Conservation (phyloP, 352 stramenopile genomes). For the Thalassiosira sp. region DNA sequence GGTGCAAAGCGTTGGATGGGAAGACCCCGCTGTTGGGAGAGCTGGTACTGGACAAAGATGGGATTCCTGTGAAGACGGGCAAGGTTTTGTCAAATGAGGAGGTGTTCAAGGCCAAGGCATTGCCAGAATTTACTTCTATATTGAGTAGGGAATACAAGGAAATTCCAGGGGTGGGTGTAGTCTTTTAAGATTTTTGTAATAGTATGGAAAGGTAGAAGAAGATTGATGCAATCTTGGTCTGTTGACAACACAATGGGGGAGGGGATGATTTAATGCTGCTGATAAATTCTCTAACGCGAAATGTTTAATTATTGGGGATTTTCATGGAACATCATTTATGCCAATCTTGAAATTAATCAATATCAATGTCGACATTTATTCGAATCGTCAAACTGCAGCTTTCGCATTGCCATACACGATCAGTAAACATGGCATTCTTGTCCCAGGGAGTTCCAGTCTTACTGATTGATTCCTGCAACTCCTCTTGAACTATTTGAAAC, state of each 20-base stretch:
- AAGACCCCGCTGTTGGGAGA: constrained; percentile 72
- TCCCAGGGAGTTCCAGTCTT: not conserved
- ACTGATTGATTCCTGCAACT: constrained; percentile 27
- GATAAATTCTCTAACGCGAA: no score
- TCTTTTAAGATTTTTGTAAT: constrained; percentile 57
- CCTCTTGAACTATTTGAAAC: constrained; percentile 47
- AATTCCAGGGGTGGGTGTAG: constrained; percentile 72
- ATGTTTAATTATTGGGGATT: no score
- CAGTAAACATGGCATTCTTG: not conserved
- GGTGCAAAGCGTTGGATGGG: constrained; percentile 44
- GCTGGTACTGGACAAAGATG: constrained; percentile 58
- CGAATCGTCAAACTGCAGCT: constrained; percentile 42
- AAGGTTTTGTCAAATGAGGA: constrained; percentile 76
- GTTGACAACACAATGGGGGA: not conserved
- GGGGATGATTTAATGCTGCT: no score
- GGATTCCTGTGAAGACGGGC: constrained; percentile 63
- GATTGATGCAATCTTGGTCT: not conserved
- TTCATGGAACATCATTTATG: no score
- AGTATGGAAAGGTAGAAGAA: not conserved
- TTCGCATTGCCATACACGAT: constrained; percentile 43
- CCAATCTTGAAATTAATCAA: no score
- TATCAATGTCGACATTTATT: constrained; percentile 29
- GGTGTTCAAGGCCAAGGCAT: constrained; percentile 61
- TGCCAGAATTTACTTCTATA: constrained; percentile 67
- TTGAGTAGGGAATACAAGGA: constrained; percentile 78